Conservation (phyloP, 306 rosid genomes). For the Lupinus albus region DNA sequence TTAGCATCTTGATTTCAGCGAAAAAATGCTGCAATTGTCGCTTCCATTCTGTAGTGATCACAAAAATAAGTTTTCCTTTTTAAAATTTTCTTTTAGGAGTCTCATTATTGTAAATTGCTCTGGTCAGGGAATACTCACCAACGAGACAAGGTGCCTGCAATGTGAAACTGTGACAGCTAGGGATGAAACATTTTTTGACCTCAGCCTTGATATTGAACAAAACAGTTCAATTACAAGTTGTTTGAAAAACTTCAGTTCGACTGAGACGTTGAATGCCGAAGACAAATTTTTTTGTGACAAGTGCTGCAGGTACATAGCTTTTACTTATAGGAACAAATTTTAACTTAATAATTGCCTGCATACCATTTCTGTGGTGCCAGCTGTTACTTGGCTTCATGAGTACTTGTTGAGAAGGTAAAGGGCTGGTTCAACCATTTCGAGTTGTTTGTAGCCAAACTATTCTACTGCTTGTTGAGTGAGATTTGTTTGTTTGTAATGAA, state of each 20-base stretch:
- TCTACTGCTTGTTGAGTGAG: constrained; percentile 12
- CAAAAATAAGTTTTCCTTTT: not conserved
- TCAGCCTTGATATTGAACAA: constrained; percentile 98
- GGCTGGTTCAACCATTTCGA: constrained; percentile 8
- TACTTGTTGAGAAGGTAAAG: constrained; percentile 10
- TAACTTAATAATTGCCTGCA: constrained; percentile 1
- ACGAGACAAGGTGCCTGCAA: constrained; percentile 86
- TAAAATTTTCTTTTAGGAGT: constrained; percentile 15
- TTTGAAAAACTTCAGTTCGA: constrained; percentile 96
- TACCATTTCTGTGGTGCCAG: constrained; percentile 1
- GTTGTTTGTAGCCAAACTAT: not conserved
- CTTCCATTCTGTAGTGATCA: not conserved
- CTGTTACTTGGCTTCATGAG: constrained; percentile 15
- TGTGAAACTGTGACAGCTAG: constrained; percentile 94
- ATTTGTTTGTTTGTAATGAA: constrained; percentile 9
- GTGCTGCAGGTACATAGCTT: constrained; percentile 81
- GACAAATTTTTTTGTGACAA: constrained; percentile 97
- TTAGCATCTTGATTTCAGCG: not conserved
- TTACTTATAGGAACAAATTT: not conserved
- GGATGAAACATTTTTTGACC: constrained; percentile 91
- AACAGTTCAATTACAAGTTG: constrained; percentile 98
- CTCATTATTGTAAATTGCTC: constrained; percentile 42
- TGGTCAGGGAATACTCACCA: constrained; percentile 87
- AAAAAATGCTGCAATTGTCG: too few species aligned
- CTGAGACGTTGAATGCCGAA: constrained; percentile 94